Evolutionary conservation across 805 yeast species (phyloP), one percentile per base, ranked within the genome.

Genomic region (Candida caryicola): DNA sequence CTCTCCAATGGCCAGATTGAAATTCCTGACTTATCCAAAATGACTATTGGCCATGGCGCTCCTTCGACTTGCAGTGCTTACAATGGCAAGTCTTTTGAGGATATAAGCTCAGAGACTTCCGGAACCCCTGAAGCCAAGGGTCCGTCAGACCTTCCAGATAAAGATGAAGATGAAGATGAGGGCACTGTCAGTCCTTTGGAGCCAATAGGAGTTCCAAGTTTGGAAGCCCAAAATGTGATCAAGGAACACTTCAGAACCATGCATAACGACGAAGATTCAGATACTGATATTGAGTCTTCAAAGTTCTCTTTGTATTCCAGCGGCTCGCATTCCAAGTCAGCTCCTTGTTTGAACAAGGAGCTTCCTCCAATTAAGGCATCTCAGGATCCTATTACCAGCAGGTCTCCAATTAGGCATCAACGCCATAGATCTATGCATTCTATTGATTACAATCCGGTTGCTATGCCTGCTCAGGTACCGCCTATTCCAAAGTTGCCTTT

Each of bases 361-460:
- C 38, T 30, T 9, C 34, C 38, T 2, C 38, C 45, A 17, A 36
- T 38, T 17, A 37, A 34, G 23, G 16, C 4, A 13, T 8, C 15
- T 23, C 18, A 12, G n/a, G 17, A 23, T 10, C 27, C 15, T 18
- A n/a, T 25, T 13, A 14, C 37, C 17, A 26, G 39, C 8, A 23
- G 29, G n/a, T 50, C 61, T 8, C 60, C 60, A 4, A 46, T 46
- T 17, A 58, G 62, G 26, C 74, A 69, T 36, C 43, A 59, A n/a
- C 63, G 74, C 23, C 64, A 62, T 36, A 60, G 61, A 33, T 66
- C 71, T 2, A 55, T 68, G 69, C 61, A 55, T 37, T 57, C 54
- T 37, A 65, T 69, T 30, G 53, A 55, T 31, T 47, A 46, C 14
- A 45, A 46, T 16, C 29, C 28, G 5, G 37, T 29, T 33, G 28